A percentile compares a stretch with the other conserved stretches of the same genome.
Evolutionary conservation across 345 rosid genomes (phyloP).

Genomic region (Syzygium jambos): DNA sequence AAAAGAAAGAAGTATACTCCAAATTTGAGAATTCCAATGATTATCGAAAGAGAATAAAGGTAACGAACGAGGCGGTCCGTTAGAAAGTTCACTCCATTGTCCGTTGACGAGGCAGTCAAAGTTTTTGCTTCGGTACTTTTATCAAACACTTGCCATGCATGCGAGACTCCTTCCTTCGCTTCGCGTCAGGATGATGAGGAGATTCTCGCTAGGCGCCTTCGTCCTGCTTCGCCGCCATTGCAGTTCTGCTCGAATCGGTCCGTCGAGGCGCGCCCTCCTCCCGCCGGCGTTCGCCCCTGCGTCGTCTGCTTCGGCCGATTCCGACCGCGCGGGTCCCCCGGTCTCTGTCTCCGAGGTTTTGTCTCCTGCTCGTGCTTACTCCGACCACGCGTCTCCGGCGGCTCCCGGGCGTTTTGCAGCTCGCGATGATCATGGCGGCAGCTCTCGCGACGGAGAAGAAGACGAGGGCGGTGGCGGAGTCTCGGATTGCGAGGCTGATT

Average conservation of each 20-base stretch:
- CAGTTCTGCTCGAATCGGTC: neutral
- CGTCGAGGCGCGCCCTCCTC: neutral
- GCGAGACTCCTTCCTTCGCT: neutral
- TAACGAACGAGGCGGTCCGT: neutral
- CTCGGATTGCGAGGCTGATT: constrained; percentile 1
- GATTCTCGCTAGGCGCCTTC: neutral
- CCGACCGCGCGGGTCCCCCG: neutral
- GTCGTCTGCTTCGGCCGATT: neutral
- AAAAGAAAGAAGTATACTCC: too few species aligned
- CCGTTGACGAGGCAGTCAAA: neutral
- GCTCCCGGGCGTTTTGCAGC: neutral
- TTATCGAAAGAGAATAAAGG: too few species aligned
- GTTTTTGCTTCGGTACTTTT: neutral
- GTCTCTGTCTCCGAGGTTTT: neutral
- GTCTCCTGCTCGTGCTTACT: constrained; percentile 10
- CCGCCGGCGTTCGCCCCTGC: neutral
- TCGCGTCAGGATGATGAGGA: neutral
- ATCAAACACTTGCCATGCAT: neutral
- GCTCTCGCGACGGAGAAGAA: constrained; percentile 2
- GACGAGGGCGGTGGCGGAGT: constrained; percentile 14
- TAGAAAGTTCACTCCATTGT: neutral
- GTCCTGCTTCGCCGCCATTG: neutral
- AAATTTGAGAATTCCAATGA: too few species aligned
- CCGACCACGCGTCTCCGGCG: constrained; percentile 7
- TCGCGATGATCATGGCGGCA: neutral